Evolutionary conservation across 192 early-diverging fungal species (phyloP), one percentile per base, ranked within the genome.

Genomic region (Podila verticillata): DNA sequence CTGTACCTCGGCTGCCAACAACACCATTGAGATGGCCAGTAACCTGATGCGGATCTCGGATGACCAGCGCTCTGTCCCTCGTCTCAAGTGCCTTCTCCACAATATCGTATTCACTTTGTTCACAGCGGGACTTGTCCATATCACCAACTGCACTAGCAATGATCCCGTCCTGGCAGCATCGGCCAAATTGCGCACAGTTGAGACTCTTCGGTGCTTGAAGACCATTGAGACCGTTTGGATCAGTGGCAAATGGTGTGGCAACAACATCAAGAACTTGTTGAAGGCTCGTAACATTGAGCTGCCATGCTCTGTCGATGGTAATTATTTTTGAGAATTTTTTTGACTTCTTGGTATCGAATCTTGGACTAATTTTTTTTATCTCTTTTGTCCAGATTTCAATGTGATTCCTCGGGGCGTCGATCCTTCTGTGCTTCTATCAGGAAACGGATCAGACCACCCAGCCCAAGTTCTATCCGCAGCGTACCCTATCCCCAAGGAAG

Each of bases 1-100:
- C 48, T 82, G 79, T 61, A 82, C 84, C 15, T 73, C 73, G 4
- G 84, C 84, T 7, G 84, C 84, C 20, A 82, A 79, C 30, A 73
- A 79, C 36, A 74, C 77, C 1, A 82, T 78, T 29, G 81, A 82
- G 44, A 82, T 85, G 61, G 84, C 74, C 8, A 82, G 77, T 10
- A 75, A 65, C 30, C 57, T 85, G 39, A 74, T 79, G 68, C 30
- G 77, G 6, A 58, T 70, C 17, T 28, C 68, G 8, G 77, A 80
- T 60, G 77, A 72, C 30, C 65, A 60, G 12, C 36, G 77, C 12
- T 72, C 74, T 31, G 64, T 77, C 2, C 73, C 69, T 35, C 60
- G 66, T 19, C 48, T 82, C 4, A 71, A 65, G 47, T 72, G 77
- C 49, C 57, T 73, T 2, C 56, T 82, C 8, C 75, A 78, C 48